Conservation (phyloP, 1,284 basidiomycete genomes). For the Cystobasidium pallidum region DNA sequence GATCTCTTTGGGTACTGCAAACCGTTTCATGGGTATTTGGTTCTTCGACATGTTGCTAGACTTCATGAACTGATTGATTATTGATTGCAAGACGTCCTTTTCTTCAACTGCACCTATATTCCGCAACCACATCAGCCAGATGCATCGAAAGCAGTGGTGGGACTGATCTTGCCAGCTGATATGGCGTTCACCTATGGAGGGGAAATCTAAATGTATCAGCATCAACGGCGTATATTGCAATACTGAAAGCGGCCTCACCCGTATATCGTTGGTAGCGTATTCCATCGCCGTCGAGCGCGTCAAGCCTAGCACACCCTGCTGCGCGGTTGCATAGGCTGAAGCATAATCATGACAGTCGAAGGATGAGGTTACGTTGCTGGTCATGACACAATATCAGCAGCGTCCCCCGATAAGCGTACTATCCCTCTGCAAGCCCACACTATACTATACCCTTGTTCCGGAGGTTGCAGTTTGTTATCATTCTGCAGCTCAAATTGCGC, state of each 20-base stretch:
- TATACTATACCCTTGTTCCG: constrained; percentile 30
- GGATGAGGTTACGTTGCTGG: constrained; percentile 24
- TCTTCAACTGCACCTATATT: constrained; percentile 29
- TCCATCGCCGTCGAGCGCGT: constrained; percentile 32
- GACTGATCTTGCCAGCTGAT: constrained; percentile 10
- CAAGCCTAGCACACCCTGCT: constrained; percentile 31
- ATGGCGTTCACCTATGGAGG: constrained; percentile 23
- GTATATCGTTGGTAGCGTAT: constrained; percentile 31
- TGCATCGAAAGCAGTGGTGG: background rate
- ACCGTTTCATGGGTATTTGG: constrained; percentile 38
- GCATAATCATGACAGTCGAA: constrained; percentile 32
- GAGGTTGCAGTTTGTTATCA: constrained; percentile 20
- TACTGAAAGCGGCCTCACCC: constrained; percentile 11
- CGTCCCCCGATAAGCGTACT: background rate
- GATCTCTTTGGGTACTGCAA: constrained; percentile 26
- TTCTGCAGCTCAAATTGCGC: constrained; percentile 37
- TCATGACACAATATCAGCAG: background rate
- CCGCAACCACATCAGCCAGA: background rate
- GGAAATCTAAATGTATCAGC: too few relatives aligned
- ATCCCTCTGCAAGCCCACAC: constrained; percentile 11
- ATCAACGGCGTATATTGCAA: background rate
- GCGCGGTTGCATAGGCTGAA: constrained; percentile 31
- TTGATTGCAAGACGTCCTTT: constrained; percentile 6
- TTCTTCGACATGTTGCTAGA: constrained; percentile 21
- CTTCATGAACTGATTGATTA: constrained; percentile 39